Base-by-base conservation (phyloP, 176 grass and related monocot species). In the Zoysia pacifica region DNA sequence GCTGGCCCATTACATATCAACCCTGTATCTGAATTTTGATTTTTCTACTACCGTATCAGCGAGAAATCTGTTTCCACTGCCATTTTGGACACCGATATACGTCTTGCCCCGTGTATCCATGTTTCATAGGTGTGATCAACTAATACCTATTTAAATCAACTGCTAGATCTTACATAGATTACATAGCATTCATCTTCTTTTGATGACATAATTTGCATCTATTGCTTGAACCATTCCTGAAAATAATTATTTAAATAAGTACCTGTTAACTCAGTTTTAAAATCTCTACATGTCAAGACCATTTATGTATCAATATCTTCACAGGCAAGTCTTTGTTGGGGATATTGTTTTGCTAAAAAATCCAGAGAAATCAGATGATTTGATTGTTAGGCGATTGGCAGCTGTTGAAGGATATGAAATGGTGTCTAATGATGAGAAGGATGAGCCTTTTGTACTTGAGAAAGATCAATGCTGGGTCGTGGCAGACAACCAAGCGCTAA, bases 371-470 rank as follows among this genome's bases (percentile, higher is more conserved):
- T 86, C 84, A 41, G 72, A 88, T 82, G 85, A 91, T 72, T 84
- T 78, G 65, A 75, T 95, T 73, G 76, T 99, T 77, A 78, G 92
- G 55, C 89, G 90, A 77, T 75, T 95, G 73, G 90, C 92, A 78
- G 96, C 92, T 18, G 28, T 86, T n/a, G 88, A 93, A 89, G 92
- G 92, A 13, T 90, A 93, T 89, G 96, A 93, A 56, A 93, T 99
- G 86, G 86, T 87, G 37, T 99, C 92, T 48, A 86, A 38, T 67
- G 62, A 95, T 40, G 96, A 95, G 67, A 95, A 98, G 81, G 96
- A 98, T 11, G 86, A 93, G 19, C 90, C 90, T 36, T 98, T 98
- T 89, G 79, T 91, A 74, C 84, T 98, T 40, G 88, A 91, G 9
- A 91, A 93, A 74, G 90, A 95, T 70, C 81, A 98, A 52, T 98